Conservation (phyloP, 257 asterid species). For the Forsythia suspensa region DNA sequence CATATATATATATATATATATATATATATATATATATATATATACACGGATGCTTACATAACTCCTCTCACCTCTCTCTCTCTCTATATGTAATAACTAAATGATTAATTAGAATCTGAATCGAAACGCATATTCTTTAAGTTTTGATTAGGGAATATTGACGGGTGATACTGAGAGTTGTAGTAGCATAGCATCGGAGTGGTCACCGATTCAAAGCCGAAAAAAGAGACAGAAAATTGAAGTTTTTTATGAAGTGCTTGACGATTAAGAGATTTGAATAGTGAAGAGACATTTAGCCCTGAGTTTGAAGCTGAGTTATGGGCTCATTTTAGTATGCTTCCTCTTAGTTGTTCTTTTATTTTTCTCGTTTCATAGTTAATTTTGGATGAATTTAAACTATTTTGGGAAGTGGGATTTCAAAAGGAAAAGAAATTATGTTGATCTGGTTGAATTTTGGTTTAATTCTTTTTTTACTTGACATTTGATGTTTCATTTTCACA, state of each 20-base stretch:
- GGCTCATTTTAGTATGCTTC: constrained; percentile 72
- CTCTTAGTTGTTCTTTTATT: constrained; percentile 52
- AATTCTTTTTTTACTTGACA: background rate
- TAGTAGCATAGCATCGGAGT: constrained; percentile 71
- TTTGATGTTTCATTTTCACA: background rate
- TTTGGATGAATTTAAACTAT: constrained; percentile 19
- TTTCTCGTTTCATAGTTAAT: background rate
- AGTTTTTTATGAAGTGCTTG: constrained; percentile 66
- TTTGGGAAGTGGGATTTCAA: constrained; percentile 9
- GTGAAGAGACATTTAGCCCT: constrained; percentile 53
- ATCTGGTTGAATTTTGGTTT: background rate
- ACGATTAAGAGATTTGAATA: constrained; percentile 53
- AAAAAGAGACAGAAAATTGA: constrained; percentile 66
- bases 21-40: constrained; percentile 2
- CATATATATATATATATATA: constrained; percentile 17
- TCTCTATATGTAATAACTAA: constrained; percentile 21
- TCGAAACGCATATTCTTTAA: constrained; percentile 59
- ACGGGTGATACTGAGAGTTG: constrained; percentile 87
- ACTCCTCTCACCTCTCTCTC: constrained; percentile 45
- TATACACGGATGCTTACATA: constrained; percentile 27
- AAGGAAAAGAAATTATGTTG: background rate
- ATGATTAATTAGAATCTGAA: constrained; percentile 58
- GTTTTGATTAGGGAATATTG: background rate
- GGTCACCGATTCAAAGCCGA: constrained; percentile 54
- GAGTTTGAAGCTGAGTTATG: constrained; percentile 86